Evolutionary conservation across 2,329 filamentous ascomycete species (phyloP).

Genomic region (Colletotrichum liaoningense): DNA sequence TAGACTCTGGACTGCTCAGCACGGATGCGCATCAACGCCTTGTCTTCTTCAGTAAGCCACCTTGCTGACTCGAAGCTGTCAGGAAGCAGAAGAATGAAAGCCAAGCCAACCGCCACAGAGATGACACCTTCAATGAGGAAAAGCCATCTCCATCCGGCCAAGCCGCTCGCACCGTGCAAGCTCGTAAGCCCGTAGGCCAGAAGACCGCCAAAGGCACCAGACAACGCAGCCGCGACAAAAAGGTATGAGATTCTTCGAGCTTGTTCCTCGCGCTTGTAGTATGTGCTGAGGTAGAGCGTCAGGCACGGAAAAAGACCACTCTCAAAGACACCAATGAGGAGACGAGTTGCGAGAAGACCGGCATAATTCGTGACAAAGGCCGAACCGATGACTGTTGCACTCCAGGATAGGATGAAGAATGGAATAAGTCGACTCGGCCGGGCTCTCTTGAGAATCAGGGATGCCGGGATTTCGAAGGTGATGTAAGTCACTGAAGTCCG

Average conservation of each 20-base stretch:
- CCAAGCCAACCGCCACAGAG: constrained; percentile 57
- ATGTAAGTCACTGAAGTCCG: constrained; percentile 67
- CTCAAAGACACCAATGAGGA: constrained; percentile 60
- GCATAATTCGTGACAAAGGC: constrained; percentile 56
- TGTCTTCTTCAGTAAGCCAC: constrained; percentile 60
- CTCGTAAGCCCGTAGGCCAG: constrained; percentile 60
- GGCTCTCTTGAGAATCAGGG: constrained; percentile 46
- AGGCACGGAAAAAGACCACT: constrained; percentile 62
- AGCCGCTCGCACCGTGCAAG: constrained; percentile 47
- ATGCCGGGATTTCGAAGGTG: constrained; percentile 50
- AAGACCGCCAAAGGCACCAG: constrained; percentile 51
- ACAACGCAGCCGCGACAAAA: constrained; percentile 57
- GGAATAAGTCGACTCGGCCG: constrained; percentile 46
- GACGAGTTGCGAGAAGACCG: constrained; percentile 56
- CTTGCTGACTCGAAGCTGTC: constrained; percentile 58
- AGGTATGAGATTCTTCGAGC: constrained; percentile 53
- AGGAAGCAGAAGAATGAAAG: constrained; percentile 47
- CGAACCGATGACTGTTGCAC: constrained; percentile 57
- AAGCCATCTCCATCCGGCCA: constrained; percentile 61
- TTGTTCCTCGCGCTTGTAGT: constrained; percentile 50
- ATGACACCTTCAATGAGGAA: constrained; percentile 63
- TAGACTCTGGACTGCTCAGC: constrained; percentile 52
- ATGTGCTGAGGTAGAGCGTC: constrained; percentile 48
- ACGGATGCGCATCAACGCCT: constrained; percentile 60
- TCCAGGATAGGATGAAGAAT: constrained; percentile 53